phyloP scores from a whole-genome alignment of 129 eudicot species.

The Scalesia atractyloides region DNA sequence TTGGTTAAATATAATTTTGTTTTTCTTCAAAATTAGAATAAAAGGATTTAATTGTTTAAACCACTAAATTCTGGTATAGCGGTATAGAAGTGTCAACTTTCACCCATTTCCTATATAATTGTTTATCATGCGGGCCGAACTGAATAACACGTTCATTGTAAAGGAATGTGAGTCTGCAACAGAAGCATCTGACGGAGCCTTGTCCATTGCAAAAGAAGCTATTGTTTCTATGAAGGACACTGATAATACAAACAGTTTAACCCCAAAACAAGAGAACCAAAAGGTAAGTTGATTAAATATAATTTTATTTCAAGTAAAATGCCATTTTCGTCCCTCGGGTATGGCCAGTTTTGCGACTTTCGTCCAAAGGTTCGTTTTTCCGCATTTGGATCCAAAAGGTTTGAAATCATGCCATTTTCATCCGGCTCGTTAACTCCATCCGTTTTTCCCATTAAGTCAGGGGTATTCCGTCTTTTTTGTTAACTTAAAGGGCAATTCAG shows the following conservation, averaged over 20 bases:
- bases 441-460: too few species aligned
- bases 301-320: background rate
- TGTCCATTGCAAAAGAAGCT: slow-evolving; percentile 36
- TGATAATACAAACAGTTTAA: slow-evolving; percentile 21
- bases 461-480: too few species aligned
- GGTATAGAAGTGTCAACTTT: background rate
- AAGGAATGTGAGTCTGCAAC: slow-evolving; percentile 62
- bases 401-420: too few species aligned
- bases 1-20: background rate
- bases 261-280: slow-evolving; percentile 18
- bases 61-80: background rate
- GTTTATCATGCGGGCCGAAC: background rate
- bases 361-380: too few species aligned
- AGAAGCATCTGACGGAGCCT: slow-evolving; percentile 70
- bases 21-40: background rate
- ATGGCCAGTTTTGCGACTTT: too few species aligned
- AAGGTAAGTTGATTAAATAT: slow-evolving; percentile 22
- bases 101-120: too few species aligned
- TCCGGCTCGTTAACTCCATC: too few species aligned
- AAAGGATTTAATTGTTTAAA: background rate
- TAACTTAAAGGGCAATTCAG: too few species aligned
- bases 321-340: too few species aligned
- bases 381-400: too few species aligned
- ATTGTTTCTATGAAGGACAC: slow-evolving; percentile 24
- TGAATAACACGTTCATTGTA: slow-evolving; percentile 38